Evolutionary conservation across 352 stramenopile species (phyloP), one percentile per base, ranked within the genome.

Genomic region (Peronospora belbahrii): DNA sequence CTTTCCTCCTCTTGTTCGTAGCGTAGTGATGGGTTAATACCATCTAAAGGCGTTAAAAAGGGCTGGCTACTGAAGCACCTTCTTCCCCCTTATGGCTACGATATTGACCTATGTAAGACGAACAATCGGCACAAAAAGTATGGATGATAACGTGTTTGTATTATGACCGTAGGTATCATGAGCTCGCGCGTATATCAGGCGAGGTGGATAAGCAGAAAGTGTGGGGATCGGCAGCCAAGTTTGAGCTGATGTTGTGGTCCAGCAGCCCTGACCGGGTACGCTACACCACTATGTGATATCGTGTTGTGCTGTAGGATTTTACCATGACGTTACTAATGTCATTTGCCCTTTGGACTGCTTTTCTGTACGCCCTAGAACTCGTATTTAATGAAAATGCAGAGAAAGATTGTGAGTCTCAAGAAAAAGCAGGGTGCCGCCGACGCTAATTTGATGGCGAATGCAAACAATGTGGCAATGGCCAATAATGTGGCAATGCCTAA

Each of bases 231-330:
- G 80, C 80, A 2, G 76, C 80, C 50, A 91, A 91, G 66, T 91
- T 91, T 49, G 80, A 91, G 65, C 60, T 91, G 54, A 89, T 85
- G 75, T 55, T 88, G 20, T 91, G 80, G 80, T 83, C 77, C 40
- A 88, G 77, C 48, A 85, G 71, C 33, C 59, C 56, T 32, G 77
- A 88, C 44, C 66, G 69, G 40, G 77, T 88, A 60, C 38, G 18
- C 30, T 63, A 24, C 20, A 15, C 11, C 2, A 20, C 14, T 51
- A 19, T 35, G 18, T 19, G 49, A 22, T 5, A 35, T 31, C 23
- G 32, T 2, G 34, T 20, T 37, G n/a, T n/a, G n/a, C n/a, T n/a
- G n/a, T n/a, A n/a, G n/a, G n/a, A n/a, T n/a, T n/a, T n/a, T n/a
- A n/a, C n/a, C n/a, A 10, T 10, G 23, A 11, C 8, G 4, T 31